Base-by-base conservation (phyloP, 2,329 filamentous ascomycete species). In the Lecanosticta acicola region DNA sequence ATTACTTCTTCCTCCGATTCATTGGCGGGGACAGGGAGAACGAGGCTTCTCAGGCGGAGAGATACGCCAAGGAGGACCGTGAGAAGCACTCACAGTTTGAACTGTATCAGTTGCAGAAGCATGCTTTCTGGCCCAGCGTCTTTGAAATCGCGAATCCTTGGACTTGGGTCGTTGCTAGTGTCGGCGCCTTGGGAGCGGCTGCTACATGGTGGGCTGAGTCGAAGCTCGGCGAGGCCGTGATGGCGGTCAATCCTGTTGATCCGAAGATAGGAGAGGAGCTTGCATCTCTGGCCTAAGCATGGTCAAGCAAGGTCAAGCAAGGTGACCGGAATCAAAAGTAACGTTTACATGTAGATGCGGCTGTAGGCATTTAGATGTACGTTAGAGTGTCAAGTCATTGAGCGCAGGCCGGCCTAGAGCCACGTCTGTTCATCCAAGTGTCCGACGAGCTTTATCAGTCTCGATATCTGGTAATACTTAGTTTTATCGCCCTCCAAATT, bases 1-100 rank as follows among this genome's bases (percentile, higher is more conserved):
- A 81, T 61, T 81, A 81, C 63, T 45, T 72, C 11, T 80, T 77
- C 68, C 70, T 82, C 11, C 74, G 78, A 44, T 75, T 69, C 53
- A 66, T 79, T 9, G 74, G 78, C 7, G 78, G 78, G 5, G 77
- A 80, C 57, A 73, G 71, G 49, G 62, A 77, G 59, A 79, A 73
- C 26, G 78, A 80, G 54, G 66, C 66, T 17, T 68, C 66, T 45
- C 77, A 80, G 58, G 69, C 70, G 43, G 67, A 71, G 41, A 71
- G 77, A 3, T 81, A 81, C 56, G 68, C 68, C 16, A 68, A 68
- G 32, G 69, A 71, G 11, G 71, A 74, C 46, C 68, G 71, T 3
- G 59, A 68, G 38, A 81, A 81, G 61, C 71, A 75, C 41, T 64
- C 68, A 35, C 72, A 81, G 51, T 66, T 81, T 16, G 66, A 73